phyloP scores from a whole-genome alignment of 2,329 filamentous ascomycete species.

The Penicillium sp. region DNA sequence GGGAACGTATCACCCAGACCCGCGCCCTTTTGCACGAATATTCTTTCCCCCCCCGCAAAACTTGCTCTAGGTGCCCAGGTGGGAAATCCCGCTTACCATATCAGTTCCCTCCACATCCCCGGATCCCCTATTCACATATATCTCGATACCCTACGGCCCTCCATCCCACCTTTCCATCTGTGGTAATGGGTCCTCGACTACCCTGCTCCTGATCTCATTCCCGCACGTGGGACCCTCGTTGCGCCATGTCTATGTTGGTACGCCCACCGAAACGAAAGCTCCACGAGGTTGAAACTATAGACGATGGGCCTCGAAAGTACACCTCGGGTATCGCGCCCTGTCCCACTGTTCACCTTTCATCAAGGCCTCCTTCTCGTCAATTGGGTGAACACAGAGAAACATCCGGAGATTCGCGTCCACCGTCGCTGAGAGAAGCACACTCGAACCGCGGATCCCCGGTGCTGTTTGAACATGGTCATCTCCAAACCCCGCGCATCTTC shows the following conservation, averaged over 20 bases:
- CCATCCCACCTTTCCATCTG: background rate
- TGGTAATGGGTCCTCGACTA: constrained; percentile 10
- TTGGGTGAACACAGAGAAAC: constrained; percentile 16
- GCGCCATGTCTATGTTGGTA: constrained; percentile 26
- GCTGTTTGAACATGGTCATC: constrained; percentile 18
- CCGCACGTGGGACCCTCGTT: background rate
- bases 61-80: background rate
- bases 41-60: constrained; percentile 1
- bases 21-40: background rate
- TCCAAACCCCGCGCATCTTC: constrained; percentile 38
- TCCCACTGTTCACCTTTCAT: background rate
- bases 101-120: constrained; percentile 1
- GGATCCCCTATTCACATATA: background rate
- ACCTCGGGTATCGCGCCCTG: background rate
- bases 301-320: constrained; percentile 18
- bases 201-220: background rate
- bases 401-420: constrained; percentile 12
- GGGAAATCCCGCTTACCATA: constrained; percentile 3
- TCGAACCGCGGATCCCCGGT: constrained; percentile 24
- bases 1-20: background rate
- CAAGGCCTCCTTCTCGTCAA: constrained; percentile 7
- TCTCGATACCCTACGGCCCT: background rate
- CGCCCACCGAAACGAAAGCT: constrained; percentile 29
- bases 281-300: constrained; percentile 18
- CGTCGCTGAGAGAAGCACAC: constrained; percentile 23